Evolutionary conservation across 768 basidiomycete genomes (phyloP).

Genomic region (Leucosporidium scottii): DNA sequence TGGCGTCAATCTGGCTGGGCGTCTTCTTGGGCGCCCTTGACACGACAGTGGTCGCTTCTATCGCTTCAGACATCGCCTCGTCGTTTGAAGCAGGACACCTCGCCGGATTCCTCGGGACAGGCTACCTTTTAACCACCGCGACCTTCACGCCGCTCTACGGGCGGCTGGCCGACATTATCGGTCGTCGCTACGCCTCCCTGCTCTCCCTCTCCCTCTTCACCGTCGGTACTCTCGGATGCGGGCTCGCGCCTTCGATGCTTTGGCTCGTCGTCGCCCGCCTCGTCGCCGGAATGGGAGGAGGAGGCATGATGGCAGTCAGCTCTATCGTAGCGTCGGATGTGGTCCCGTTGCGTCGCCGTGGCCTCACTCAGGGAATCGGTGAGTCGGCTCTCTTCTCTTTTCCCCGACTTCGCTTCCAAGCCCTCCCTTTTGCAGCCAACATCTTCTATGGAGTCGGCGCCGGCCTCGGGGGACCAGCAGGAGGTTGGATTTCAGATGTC

Average conservation of each 20-base stretch:
- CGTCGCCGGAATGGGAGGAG: slow-evolving; percentile 43
- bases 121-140: slow-evolving; percentile 30
- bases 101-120: too few species aligned
- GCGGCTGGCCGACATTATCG: slow-evolving; percentile 42
- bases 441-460: slow-evolving; percentile 66
- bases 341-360: slow-evolving; percentile 78
- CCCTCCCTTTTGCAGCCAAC: slow-evolving; percentile 28
- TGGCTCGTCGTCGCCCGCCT: slow-evolving; percentile 70
- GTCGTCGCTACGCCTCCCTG: slow-evolving; percentile 76
- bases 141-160: slow-evolving; percentile 41
- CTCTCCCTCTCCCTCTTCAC: slow-evolving; percentile 77
- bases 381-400: background rate
- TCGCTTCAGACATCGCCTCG: too few species aligned
- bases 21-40: too few species aligned
- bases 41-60: too few species aligned
- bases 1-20: too few species aligned
- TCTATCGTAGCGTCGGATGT: slow-evolving; percentile 71
- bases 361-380: slow-evolving; percentile 79
- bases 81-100: too few species aligned
- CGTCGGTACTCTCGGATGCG: slow-evolving; percentile 76
- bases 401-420: slow-evolving; percentile 2
- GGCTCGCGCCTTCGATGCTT: slow-evolving; percentile 78
- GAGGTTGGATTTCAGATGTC: slow-evolving; percentile 38
- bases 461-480: slow-evolving; percentile 43
- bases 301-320: slow-evolving; percentile 46